phyloP scores from a whole-genome alignment of 345 rosid genomes.

The Ceriops tagal region DNA sequence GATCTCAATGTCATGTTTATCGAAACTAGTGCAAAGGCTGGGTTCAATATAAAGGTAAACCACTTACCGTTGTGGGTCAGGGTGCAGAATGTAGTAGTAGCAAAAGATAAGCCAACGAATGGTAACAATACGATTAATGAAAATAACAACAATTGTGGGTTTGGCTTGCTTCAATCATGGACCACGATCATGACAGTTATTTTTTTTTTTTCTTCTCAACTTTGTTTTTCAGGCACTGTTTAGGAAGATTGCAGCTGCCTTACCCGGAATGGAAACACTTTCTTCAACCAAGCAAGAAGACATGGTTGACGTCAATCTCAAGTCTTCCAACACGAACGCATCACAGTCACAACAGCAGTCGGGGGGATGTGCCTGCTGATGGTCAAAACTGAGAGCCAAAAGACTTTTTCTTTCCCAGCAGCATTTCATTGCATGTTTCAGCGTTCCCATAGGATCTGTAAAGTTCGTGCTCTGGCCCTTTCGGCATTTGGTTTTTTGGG shows the following conservation, averaged over 20 bases:
- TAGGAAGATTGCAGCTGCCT: conserved; percentile 87
- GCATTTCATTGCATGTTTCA: background rate
- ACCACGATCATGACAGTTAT: too few relatives aligned
- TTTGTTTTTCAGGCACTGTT: conserved; percentile 55
- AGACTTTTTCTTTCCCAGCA: background rate
- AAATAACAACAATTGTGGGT: too few relatives aligned
- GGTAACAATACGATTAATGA: too few relatives aligned
- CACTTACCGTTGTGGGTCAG: background rate
- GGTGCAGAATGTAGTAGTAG: background rate
- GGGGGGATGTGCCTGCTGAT: conserved; percentile 78
- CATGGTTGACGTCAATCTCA: conserved; percentile 91
- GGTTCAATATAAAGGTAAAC: conserved; percentile 85
- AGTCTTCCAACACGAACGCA: conserved; percentile 64
- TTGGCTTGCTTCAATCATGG: too few relatives aligned
- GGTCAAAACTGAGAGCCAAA: conserved; percentile 3
- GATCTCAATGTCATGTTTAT: conserved; percentile 16
- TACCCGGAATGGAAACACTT: conserved; percentile 92
- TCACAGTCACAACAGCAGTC: conserved; percentile 63
- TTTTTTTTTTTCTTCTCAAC: background rate
- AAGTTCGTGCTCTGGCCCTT: conserved; percentile 22
- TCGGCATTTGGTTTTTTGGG: conserved; percentile 23
- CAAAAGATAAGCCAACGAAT: too few relatives aligned
- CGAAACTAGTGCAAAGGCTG: conserved; percentile 50
- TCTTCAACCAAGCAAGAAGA: conserved; percentile 88
- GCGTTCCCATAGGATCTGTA: conserved; percentile 20